Evolutionary conservation across 345 rosid species (phyloP), one percentile per base, ranked within the genome.

Genomic region (Boechera retrofracta): DNA sequence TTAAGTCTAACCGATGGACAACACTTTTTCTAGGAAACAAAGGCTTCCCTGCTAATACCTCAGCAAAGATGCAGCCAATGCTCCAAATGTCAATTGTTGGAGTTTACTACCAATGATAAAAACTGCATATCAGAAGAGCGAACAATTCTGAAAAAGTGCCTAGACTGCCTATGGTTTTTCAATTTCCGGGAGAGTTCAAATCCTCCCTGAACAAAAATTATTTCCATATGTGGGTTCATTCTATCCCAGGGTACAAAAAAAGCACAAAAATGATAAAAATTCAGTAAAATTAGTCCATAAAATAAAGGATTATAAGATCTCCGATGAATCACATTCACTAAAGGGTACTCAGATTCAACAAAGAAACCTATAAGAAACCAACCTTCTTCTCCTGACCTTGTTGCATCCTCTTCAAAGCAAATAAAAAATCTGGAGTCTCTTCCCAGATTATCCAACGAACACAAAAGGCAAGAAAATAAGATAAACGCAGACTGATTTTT

Each of bases 81-180:
- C 99, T 87, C 98, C 99, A 96, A 71, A 89, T 80, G 82, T 96
- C 99, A 72, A 95, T 95, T n/a, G 99, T 98, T n/a, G 97, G 98
- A 7, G 99, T 95, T 80, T 95, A 95, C 99, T 95, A 92, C 88
- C 82, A 77, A 71, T 1, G 62, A 53, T 51, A 49, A 5, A 35
- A 51, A 77, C 65, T 26, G 62, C 26, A 74, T 29, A 76, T 86
- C 74, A 85, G 86, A 59, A 36, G 39, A 45, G 76, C 66, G 77
- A 71, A 52, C 45, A 68, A 69, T 74, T 66, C 76, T 4, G 48
- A 66, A 33, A 72, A 21, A 41, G 16, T 64, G 15, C 15, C 39
- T 29, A 29, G 1, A 41, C 9, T 28, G 31, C 36, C 35, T 28
- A 89, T 82, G 91, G 84, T 53, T 75, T 76, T 41, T 10, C 13